Conservation (phyloP, 2,329 filamentous ascomycete genomes). For the Venturiaceae sp. region DNA sequence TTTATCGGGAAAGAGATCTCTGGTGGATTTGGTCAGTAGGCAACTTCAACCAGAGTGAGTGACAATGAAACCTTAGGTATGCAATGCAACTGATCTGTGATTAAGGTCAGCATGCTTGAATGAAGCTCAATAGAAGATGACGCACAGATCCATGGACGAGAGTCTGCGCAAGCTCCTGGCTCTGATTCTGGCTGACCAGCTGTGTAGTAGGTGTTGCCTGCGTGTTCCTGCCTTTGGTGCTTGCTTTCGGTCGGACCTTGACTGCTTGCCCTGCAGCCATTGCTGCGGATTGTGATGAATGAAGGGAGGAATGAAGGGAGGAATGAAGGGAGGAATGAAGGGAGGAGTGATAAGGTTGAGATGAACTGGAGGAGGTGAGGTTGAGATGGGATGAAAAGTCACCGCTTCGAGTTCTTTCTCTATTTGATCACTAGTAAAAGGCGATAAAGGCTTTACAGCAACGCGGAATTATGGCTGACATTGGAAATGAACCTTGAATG, state of each 20-base stretch:
- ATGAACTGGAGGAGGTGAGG: too few species aligned
- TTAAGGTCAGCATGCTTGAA: constrained; percentile 1
- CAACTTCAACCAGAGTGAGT: background rate
- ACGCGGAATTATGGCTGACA: too few species aligned
- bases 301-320: too few species aligned
- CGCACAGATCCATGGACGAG: constrained; percentile 36
- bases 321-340: too few species aligned
- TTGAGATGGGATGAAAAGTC: background rate
- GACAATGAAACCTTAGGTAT: constrained; percentile 16
- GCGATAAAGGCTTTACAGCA: too few species aligned
- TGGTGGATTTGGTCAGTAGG: constrained; percentile 8
- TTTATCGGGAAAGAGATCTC: constrained; percentile 20
- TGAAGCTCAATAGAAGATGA: constrained; percentile 4
- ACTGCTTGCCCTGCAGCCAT: constrained; percentile 1
- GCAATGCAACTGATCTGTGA: constrained; percentile 23
- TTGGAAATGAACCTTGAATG: too few species aligned
- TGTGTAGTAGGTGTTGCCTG: constrained; percentile 13
- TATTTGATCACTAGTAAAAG: too few species aligned
- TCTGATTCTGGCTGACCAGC: constrained; percentile 30
- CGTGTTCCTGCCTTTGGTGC: constrained; percentile 1
- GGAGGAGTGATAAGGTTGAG: too few species aligned
- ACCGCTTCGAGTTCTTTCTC: too few species aligned
- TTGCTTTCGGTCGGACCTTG: background rate
- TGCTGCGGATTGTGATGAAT: background rate
- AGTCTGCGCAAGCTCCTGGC: constrained; percentile 36